Percentiles rank a stretch among this genome's conserved stretches.
Evolutionary conservation across 345 rosid species (phyloP).

Genomic region (Brassica incana): DNA sequence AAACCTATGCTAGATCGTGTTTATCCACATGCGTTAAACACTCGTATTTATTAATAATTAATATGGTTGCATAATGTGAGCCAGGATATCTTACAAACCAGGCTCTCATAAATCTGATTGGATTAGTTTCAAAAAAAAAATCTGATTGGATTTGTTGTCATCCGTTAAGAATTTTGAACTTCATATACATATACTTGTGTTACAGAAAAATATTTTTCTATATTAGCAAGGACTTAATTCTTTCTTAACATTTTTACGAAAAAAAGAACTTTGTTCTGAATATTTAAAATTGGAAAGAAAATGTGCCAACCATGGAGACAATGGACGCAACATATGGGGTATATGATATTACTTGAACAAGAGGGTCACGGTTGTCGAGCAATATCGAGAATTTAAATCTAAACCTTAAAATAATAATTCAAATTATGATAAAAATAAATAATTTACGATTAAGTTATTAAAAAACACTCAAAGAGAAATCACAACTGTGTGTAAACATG

Average conservation of each 20-base stretch:
- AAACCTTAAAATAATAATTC: neutral
- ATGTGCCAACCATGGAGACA: conserved; percentile 10
- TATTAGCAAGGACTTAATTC: neutral
- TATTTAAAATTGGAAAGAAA: neutral
- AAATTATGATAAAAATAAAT: neutral
- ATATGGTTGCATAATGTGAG: conserved; percentile 5
- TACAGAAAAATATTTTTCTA: neutral
- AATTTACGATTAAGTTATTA: neutral
- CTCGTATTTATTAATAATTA: neutral
- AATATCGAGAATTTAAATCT: conserved; percentile 11
- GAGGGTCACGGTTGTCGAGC: conserved; percentile 41
- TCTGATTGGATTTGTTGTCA: neutral
- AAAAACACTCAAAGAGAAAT: neutral
- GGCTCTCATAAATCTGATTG: neutral
- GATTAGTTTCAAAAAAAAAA: too few species aligned
- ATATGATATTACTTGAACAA: conserved; percentile 17
- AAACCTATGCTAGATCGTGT: conserved; percentile 18
- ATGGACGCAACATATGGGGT: conserved; percentile 25
- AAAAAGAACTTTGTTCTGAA: neutral
- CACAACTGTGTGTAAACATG: neutral
- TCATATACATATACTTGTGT: neutral
- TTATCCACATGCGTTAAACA: conserved; percentile 20
- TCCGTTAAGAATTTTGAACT: conserved; percentile 2
- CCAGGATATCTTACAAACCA: conserved; percentile 10
- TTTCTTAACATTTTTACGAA: neutral